Conservation (phyloP, 2,329 filamentous ascomycete genomes). For the Stemphylium lycopersici region DNA sequence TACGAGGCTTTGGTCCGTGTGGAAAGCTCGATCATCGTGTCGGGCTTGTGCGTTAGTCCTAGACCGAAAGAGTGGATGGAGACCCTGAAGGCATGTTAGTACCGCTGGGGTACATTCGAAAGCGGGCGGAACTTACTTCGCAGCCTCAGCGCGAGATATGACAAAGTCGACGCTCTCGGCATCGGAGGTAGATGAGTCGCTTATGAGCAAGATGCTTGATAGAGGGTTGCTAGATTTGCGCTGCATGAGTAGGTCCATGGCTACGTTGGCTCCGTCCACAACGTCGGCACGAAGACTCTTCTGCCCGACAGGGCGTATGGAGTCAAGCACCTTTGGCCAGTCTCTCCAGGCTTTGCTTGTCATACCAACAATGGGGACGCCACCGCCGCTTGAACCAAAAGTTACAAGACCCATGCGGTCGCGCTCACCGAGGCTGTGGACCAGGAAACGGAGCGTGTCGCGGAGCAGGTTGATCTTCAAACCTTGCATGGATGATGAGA, state of each 20-base stretch:
- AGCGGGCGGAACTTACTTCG: constrained; percentile 70
- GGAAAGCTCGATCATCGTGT: constrained; percentile 97
- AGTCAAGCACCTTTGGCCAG: constrained; percentile 84
- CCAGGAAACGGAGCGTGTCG: constrained; percentile 90
- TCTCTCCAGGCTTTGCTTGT: constrained; percentile 93
- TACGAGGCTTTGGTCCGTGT: constrained; percentile 96
- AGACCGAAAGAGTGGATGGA: constrained; percentile 96
- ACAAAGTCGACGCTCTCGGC: constrained; percentile 97
- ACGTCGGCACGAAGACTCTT: constrained; percentile 97
- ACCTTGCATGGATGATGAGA: constrained; percentile 99
- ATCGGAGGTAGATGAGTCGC: constrained; percentile 94
- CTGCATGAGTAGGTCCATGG: constrained; percentile 98
- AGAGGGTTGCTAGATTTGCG: constrained; percentile 94
- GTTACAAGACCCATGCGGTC: constrained; percentile 98
- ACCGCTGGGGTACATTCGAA: background rate
- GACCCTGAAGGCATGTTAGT: constrained; percentile 63
- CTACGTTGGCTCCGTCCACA: constrained; percentile 95
- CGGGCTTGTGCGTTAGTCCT: constrained; percentile 95
- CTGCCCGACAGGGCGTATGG: constrained; percentile 91
- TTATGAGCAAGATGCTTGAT: constrained; percentile 94
- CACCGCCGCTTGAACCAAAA: constrained; percentile 91
- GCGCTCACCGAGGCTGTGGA: constrained; percentile 84
- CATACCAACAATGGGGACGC: constrained; percentile 96
- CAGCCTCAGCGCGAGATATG: constrained; percentile 92
- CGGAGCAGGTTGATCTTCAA: constrained; percentile 94